Evolutionary conservation across 2,329 filamentous ascomycete genomes (phyloP).

Genomic region (Trematosphaeria pertusa): DNA sequence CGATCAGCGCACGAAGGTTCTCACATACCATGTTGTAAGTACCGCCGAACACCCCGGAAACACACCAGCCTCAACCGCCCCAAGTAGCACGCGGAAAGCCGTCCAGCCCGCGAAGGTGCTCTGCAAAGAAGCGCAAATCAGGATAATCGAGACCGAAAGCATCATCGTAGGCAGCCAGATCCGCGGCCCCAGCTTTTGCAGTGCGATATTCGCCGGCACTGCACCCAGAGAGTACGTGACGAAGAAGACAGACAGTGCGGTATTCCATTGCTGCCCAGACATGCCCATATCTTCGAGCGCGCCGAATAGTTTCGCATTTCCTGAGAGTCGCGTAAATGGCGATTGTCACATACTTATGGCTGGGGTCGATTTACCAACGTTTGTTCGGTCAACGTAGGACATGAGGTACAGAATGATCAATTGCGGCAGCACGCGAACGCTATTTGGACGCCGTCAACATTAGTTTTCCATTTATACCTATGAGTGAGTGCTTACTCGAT

Average conservation of each 20-base stretch:
- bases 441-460: too few species aligned
- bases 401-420: constrained; percentile 25
- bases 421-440: constrained; percentile 10
- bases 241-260: constrained; percentile 68
- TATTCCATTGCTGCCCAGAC: constrained; percentile 65
- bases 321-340: constrained; percentile 11
- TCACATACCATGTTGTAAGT: constrained; percentile 60
- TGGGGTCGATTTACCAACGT: constrained; percentile 9
- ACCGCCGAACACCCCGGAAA: constrained; percentile 35
- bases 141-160: constrained; percentile 47
- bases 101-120: constrained; percentile 53
- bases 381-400: constrained; percentile 25
- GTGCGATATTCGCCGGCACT: constrained; percentile 63
- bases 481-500: constrained; percentile 5
- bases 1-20: too few species aligned
- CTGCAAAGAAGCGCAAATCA: constrained; percentile 53
- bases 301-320: constrained; percentile 50
- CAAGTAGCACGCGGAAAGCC: constrained; percentile 41
- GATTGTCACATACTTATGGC: neutral
- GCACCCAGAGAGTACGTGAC: constrained; percentile 50
- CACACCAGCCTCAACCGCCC: constrained; percentile 9
- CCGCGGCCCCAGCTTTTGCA: constrained; percentile 60
- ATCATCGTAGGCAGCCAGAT: constrained; percentile 12
- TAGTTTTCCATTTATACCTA: neutral
- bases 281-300: constrained; percentile 17